phyloP scores from a whole-genome alignment of 1,284 basidiomycete genomes.

The Athelia sp. region DNA sequence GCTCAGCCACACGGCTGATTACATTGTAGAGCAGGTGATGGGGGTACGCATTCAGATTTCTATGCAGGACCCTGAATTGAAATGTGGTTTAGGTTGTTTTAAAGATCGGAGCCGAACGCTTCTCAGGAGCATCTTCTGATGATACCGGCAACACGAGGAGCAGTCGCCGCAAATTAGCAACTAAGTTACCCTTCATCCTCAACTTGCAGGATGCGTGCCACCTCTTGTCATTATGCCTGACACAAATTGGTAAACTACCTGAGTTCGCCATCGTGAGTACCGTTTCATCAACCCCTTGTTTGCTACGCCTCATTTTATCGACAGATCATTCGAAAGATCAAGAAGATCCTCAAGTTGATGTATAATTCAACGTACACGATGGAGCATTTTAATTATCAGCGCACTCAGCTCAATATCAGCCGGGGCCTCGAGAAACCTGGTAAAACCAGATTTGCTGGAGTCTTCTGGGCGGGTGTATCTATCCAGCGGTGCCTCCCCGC shows the following conservation, averaged over 20 bases:
- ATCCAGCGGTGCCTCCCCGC: slow-evolving; percentile 14
- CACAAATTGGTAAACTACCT: slow-evolving; percentile 22
- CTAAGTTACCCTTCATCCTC: slow-evolving; percentile 17
- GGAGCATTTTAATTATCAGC: slow-evolving; percentile 14
- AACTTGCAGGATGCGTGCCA: slow-evolving; percentile 27
- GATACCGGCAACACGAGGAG: slow-evolving; percentile 28
- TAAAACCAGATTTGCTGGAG: slow-evolving; percentile 23
- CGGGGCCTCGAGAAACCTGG: slow-evolving; percentile 23
- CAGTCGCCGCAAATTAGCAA: slow-evolving; percentile 14
- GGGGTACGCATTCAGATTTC: not conserved
- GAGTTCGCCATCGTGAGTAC: slow-evolving; percentile 18
- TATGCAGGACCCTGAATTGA: not conserved
- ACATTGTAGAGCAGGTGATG: slow-evolving; percentile 14
- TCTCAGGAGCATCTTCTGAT: slow-evolving; percentile 22
- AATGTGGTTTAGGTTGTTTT: slow-evolving; percentile 16
- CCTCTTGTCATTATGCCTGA: slow-evolving; percentile 21
- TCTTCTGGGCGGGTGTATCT: slow-evolving; percentile 14
- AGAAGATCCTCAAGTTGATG: slow-evolving; percentile 17
- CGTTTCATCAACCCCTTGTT: not conserved
- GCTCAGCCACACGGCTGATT: slow-evolving; percentile 15
- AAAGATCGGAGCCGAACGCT: slow-evolving; percentile 16
- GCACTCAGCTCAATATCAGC: slow-evolving; percentile 7
- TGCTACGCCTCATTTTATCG: not conserved
- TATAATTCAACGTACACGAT: slow-evolving; percentile 17
- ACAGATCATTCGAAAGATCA: slow-evolving; percentile 14